Evolutionary conservation across 192 early-diverging fungal genomes (phyloP).

Genomic region (Lobosporangium transversale): DNA sequence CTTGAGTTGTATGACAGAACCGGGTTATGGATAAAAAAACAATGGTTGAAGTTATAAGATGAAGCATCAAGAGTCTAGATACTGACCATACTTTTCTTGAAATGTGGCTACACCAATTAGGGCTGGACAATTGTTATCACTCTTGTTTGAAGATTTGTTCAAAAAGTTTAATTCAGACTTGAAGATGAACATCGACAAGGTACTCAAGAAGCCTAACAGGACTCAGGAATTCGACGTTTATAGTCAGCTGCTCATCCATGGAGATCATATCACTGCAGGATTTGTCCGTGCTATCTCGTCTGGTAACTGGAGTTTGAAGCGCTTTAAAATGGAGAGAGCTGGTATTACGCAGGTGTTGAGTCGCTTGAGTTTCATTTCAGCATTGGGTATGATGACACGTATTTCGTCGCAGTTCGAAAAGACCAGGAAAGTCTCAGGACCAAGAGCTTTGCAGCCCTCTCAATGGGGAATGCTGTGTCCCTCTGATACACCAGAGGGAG

Average conservation of each 20-base stretch:
- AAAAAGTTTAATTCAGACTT: slow-evolving; percentile 90
- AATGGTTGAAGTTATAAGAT: too few relatives aligned
- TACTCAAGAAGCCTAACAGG: slow-evolving; percentile 88
- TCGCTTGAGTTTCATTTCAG: slow-evolving; percentile 92
- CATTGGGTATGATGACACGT: slow-evolving; percentile 97
- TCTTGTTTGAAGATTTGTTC: slow-evolving; percentile 98
- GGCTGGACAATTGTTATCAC: slow-evolving; percentile 91
- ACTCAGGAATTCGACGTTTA: slow-evolving; percentile 90
- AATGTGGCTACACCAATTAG: too few relatives aligned
- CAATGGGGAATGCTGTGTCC: slow-evolving; percentile 99
- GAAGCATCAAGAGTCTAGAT: too few relatives aligned
- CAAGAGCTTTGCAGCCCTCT: slow-evolving; percentile 95
- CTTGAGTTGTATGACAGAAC: slow-evolving; percentile 82
- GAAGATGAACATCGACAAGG: slow-evolving; percentile 91
- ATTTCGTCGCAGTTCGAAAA: slow-evolving; percentile 98
- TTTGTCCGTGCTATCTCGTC: slow-evolving; percentile 94
- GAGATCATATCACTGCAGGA: slow-evolving; percentile 89
- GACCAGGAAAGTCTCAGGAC: slow-evolving; percentile 96
- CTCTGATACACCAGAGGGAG: slow-evolving; percentile 98
- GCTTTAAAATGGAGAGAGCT: slow-evolving; percentile 99
- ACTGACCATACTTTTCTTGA: too few relatives aligned
- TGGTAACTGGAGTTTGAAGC: slow-evolving; percentile 98
- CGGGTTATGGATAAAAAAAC: slow-evolving; percentile 75
- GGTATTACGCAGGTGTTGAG: slow-evolving; percentile 97
- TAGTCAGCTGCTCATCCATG: slow-evolving; percentile 74